Evolutionary conservation across 2,329 filamentous ascomycete genomes (phyloP).

Genomic region (Orbilia ellipsospora): DNA sequence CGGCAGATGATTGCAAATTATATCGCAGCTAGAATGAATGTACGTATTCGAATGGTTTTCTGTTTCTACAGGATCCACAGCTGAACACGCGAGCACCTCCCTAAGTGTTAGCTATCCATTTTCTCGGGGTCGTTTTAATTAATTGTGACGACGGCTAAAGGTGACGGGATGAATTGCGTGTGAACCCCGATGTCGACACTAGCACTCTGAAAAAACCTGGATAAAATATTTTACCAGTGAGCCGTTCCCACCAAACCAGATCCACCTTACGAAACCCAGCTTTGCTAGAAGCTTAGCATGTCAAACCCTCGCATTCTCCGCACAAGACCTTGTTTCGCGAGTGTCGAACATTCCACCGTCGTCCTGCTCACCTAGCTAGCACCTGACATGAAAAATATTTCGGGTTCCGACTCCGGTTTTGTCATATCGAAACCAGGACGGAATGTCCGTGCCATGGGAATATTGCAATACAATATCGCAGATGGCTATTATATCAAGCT

Average conservation of each 20-base stretch:
- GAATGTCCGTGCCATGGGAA: background rate
- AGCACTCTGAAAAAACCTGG: conserved; percentile 15
- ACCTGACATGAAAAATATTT: background rate
- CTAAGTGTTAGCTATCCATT: too few species aligned
- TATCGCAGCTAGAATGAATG: too few species aligned
- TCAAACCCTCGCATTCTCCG: conserved; percentile 21
- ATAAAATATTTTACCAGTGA: conserved; percentile 53
- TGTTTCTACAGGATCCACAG: conserved; percentile 20
- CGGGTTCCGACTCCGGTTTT: conserved; percentile 12
- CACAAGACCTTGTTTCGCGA: conserved; percentile 6
- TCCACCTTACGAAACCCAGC: conserved; percentile 21
- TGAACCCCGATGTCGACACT: conserved; percentile 41
- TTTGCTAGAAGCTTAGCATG: conserved; percentile 16
- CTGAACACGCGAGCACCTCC: background rate
- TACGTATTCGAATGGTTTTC: conserved; percentile 18
- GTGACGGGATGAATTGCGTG: conserved; percentile 49
- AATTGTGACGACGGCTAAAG: conserved; percentile 52
- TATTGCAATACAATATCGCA: too few species aligned
- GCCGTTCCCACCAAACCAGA: conserved; percentile 42
- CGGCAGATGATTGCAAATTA: conserved; percentile 3
- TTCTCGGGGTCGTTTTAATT: conserved; percentile 23
- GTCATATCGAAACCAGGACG: conserved; percentile 7
- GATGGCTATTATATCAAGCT: conserved; percentile 20
- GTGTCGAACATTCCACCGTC: conserved; percentile 16
- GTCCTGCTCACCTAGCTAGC: conserved; percentile 5